These are phyloP conservation scores for Straminergon stramineum DNA, from an alignment of 225 moss, liverwort and hornwort genomes.

Conservation along the genomic window DNA sequence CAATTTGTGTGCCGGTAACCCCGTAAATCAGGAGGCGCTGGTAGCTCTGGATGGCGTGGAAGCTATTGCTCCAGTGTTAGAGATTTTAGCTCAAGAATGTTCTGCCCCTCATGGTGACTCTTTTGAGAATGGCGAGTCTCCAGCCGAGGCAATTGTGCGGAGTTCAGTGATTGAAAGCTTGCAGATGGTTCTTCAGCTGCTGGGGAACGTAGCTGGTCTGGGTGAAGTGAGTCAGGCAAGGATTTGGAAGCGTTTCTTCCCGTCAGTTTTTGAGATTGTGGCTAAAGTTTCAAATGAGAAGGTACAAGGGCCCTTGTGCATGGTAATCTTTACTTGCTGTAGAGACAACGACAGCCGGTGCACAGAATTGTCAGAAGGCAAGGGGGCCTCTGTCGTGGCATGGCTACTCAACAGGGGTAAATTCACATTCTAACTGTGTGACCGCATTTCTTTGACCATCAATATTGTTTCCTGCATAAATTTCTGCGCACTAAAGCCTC, in stretches of 20 bases:
- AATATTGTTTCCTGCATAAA: background rate
- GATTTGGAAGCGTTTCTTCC: constrained; percentile 59
- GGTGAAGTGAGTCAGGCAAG: constrained; percentile 50
- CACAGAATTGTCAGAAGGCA: constrained; percentile 40
- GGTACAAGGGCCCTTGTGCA: constrained; percentile 54
- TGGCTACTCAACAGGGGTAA: constrained; percentile 40
- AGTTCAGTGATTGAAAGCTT: constrained; percentile 15
- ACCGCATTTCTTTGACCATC: background rate
- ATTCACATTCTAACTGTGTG: background rate
- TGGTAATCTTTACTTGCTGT: constrained; percentile 73
- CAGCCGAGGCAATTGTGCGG: background rate
- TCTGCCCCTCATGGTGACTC: background rate
- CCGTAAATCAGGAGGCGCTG: constrained; percentile 54
- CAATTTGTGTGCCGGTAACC: constrained; percentile 77
- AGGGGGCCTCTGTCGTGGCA: constrained; percentile 40
- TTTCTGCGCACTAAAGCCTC: background rate
- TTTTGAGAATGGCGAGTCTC: background rate
- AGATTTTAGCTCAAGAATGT: constrained; percentile 4
- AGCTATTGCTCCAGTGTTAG: constrained; percentile 14
- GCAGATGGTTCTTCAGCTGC: constrained; percentile 62
- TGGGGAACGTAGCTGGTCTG: constrained; percentile 63
- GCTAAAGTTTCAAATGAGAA: constrained; percentile 22
- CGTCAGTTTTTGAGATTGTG: constrained; percentile 20
- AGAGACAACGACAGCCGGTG: constrained; percentile 29
- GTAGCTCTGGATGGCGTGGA: constrained; percentile 24